Evolutionary conservation across 257 asterid species (phyloP), one percentile per base, ranked within the genome.

Genomic region (Solanum lycopersicoides): DNA sequence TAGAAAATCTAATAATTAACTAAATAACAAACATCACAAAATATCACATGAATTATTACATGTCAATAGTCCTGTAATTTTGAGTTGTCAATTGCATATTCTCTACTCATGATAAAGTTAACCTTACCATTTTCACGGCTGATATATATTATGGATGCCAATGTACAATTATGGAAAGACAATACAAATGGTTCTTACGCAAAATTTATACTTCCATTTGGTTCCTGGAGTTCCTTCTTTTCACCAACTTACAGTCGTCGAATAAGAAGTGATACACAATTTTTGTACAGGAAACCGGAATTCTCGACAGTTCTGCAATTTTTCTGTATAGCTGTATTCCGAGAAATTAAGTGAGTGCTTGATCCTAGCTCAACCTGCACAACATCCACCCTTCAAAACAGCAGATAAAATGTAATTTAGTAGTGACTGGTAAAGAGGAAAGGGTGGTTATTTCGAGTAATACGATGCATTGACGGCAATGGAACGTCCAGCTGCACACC

Each of bases 361-460:
- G 56, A 56, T 6, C 63, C 35, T 28, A 75, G 34, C 10, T 86
- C 76, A 89, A 41, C 88, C 85, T 44, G 93, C 86, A 88, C 92
- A 91, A 80, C 92, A 89, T 21, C 92, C 91, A 14, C 63, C 86
- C 21, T 77, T 88, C 88, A 86, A 84, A 23, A 88, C 87, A 45
- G 89, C 39, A 68, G 6, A 68, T 68, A 50, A 68, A 21, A 25
- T 12, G 32, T 25, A 12, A 28, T 28, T 50, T 50, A 50, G 18
- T 5, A 28, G 73, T 28, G 37, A 76, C 23, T 23, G 32, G 21
- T 41, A n/a, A 76, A 76, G 59, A 76, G 59, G 83, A 76, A 42
- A 79, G 84, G 84, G 41, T 3, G 41, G 65, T 10, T 18, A 76
- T 47, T 25, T 77, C 32, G 37, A 77, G 84, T 44, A 28, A 77